phyloP scores from a whole-genome alignment of 2,329 filamentous ascomycete genomes.

The Cordyceps militaris region DNA sequence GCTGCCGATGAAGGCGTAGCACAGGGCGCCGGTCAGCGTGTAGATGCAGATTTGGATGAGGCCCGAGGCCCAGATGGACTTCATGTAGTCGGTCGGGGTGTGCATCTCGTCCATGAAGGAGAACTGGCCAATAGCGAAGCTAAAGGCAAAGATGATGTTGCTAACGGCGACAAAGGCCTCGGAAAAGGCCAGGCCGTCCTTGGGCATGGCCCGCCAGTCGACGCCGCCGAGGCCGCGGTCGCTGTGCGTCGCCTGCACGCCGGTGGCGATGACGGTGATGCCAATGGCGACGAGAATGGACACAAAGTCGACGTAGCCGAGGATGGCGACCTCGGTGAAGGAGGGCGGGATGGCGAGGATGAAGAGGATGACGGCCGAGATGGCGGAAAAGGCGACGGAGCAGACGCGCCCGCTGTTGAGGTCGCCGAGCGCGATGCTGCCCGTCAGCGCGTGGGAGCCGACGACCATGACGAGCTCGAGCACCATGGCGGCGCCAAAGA shows the following conservation, averaged over 20 bases:
- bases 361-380: constrained; percentile 31
- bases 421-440: constrained; percentile 56
- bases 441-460: constrained; percentile 59
- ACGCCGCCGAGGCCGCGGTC: constrained; percentile 13
- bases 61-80: constrained; percentile 51
- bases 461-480: constrained; percentile 60
- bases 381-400: constrained; percentile 31
- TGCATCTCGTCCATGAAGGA: constrained; percentile 38
- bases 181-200: constrained; percentile 34
- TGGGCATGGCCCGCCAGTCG: constrained; percentile 30
- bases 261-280: constrained; percentile 56
- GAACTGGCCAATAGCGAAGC: constrained; percentile 36
- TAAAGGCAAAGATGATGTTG: constrained; percentile 61
- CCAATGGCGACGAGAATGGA: constrained; percentile 54
- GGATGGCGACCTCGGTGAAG: constrained; percentile 32
- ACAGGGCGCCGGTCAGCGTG: constrained; percentile 53
- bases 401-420: constrained; percentile 44
- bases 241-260: constrained; percentile 27
- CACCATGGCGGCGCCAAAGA: constrained; percentile 49
- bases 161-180: constrained; percentile 49
- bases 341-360: constrained; percentile 32
- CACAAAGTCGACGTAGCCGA: constrained; percentile 42
- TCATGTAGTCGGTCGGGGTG: constrained; percentile 30
- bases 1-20: constrained; percentile 58
- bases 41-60: constrained; percentile 53